Conservation (phyloP, 768 basidiomycete species). For the Wakefieldia striispora region DNA sequence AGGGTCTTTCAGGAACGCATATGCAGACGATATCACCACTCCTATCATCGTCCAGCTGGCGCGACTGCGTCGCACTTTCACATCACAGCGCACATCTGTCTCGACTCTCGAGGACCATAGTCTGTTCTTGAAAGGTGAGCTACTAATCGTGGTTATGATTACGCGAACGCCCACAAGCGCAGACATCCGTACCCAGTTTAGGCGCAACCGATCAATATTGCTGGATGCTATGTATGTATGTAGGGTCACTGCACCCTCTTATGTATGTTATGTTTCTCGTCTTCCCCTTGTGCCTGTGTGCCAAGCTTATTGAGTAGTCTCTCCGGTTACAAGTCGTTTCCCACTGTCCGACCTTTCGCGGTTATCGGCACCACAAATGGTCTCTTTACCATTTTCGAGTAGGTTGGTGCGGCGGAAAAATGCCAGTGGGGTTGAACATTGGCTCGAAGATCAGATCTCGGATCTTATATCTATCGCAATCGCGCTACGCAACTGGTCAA, state of each 20-base stretch:
- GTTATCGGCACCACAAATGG: constrained; percentile 40
- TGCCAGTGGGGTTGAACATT: constrained; percentile 50
- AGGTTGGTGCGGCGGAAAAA: constrained; percentile 43
- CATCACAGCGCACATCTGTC: constrained; percentile 40
- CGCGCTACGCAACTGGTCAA: background rate
- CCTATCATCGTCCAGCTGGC: constrained; percentile 10
- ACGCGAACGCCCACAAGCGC: constrained; percentile 3
- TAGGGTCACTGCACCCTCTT: constrained; percentile 44
- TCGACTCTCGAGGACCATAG: constrained; percentile 48
- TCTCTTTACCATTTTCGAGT: constrained; percentile 43
- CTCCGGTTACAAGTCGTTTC: too few relatives aligned
- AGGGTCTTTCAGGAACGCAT: too few relatives aligned
- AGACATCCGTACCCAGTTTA: constrained; percentile 35
- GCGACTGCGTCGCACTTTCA: constrained; percentile 42
- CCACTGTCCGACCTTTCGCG: constrained; percentile 41
- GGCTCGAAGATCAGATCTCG: constrained; percentile 37
- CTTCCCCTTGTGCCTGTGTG: background rate
- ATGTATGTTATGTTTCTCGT: constrained; percentile 39
- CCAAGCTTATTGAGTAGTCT: constrained; percentile 16
- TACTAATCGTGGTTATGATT: background rate
- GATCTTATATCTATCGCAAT: background rate
- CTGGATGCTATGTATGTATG: too few relatives aligned
- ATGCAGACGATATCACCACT: background rate
- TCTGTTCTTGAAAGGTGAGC: constrained; percentile 41
- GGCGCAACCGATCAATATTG: constrained; percentile 38